These are phyloP conservation scores for Besnoitia besnoiti DNA, from an alignment of 169 alveolate genomes.

Conservation along the genomic window DNA sequence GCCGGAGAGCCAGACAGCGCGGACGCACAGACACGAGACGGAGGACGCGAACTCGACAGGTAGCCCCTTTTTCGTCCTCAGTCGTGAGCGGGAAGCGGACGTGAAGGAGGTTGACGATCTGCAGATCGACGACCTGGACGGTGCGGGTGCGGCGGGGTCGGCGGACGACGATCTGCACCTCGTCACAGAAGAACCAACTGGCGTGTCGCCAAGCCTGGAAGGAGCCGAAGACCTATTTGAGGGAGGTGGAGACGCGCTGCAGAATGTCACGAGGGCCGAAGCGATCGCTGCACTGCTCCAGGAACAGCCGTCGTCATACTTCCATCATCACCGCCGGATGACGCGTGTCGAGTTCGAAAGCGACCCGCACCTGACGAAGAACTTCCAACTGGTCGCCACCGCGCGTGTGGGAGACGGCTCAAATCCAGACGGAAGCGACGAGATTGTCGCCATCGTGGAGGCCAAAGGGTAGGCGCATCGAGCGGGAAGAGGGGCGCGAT, in stretches of 20 bases:
- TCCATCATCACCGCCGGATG: constrained; percentile 15
- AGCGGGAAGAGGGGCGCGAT: background rate
- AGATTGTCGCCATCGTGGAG: constrained; percentile 32
- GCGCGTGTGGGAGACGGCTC: background rate
- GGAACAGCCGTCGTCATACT: background rate
- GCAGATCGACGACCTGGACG: background rate
- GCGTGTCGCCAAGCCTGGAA: too few species aligned
- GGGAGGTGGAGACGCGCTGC: background rate
- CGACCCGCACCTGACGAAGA: background rate
- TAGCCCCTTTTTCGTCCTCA: background rate
- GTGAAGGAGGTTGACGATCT: background rate
- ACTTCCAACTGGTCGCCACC: constrained; percentile 1
- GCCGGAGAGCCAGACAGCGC: too few species aligned
- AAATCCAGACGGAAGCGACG: background rate
- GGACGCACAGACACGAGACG: too few species aligned
- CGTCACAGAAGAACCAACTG: too few species aligned
- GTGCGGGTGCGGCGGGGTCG: too few species aligned
- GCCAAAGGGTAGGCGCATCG: background rate
- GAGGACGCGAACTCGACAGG: background rate
- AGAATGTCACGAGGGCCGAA: background rate
- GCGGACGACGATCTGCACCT: too few species aligned
- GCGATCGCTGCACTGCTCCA: background rate
- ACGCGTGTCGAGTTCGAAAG: constrained; percentile 19
- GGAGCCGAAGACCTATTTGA: too few species aligned
- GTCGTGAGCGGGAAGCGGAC: background rate